Evolutionary conservation across 257 asterid genomes (phyloP), one percentile per base, ranked within the genome.

Genomic region (Cordia subcordata): DNA sequence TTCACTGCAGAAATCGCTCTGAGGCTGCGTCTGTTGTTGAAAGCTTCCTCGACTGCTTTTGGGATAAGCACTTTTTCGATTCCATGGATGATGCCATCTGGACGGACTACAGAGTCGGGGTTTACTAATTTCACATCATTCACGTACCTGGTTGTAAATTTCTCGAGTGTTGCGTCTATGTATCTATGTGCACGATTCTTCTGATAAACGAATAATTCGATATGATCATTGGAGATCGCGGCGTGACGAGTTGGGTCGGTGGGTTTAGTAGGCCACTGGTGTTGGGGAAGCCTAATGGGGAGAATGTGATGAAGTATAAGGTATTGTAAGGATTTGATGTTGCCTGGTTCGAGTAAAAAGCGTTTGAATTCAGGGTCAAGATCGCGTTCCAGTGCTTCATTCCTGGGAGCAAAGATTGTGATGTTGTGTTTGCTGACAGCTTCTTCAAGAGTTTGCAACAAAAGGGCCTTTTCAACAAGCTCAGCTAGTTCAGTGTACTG

Each of bases 311-410:
- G 68, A 4, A 72, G 77, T 5, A 72, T 40, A 12, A 72, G 66
- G 4, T 68, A 66, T 49, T 72, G 77, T 5, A 72, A 63, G 8
- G 73, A 66, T 50, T 53, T 62, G 32, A 72, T 56, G 66, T 72
- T 72, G 6, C 77, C 69, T 3, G 77, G 77, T 51, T 72, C 69
- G n/a, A 72, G 66, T 49, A 72, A 42, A 18, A 72, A 72, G 13
- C 69, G 69, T 65, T 72, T 72, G 53, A 67, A 72, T 62, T 72
- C 77, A 8, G 77, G 73, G 38, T 72, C 77, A 35, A 72, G 62
- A 27, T 66, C 69, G 16, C 69, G 68, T 32, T 72, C 73, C 53
- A 72, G 44, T 23, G 77, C 73, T 49, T 72, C 77, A 56, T 72
- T 72, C 23, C 8, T 61, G 8, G 77, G 77, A 15, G 77, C 77